phyloP scores from a whole-genome alignment of 2,329 filamentous ascomycete genomes.

The Cladosporium phlei region DNA sequence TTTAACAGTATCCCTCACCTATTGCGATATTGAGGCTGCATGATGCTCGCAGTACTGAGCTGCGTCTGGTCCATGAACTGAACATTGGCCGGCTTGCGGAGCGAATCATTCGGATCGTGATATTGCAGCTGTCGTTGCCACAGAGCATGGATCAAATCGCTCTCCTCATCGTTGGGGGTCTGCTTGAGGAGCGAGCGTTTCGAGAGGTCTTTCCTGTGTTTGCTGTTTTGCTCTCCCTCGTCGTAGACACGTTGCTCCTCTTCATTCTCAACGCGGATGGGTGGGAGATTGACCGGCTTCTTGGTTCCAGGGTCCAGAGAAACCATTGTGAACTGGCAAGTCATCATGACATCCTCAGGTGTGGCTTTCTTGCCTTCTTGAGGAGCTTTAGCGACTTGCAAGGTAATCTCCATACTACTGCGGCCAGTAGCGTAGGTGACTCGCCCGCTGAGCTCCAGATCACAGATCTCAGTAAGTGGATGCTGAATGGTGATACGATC shows the following conservation, averaged over 20 bases:
- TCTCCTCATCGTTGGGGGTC: slow-evolving; percentile 66
- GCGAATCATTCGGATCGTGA: slow-evolving; percentile 54
- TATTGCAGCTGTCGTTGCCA: slow-evolving; percentile 66
- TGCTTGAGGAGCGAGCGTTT: slow-evolving; percentile 59
- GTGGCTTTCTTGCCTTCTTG: slow-evolving; percentile 52
- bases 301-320: slow-evolving; percentile 65
- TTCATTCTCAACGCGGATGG: slow-evolving; percentile 56
- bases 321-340: slow-evolving; percentile 75
- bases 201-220: slow-evolving; percentile 60
- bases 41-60: slow-evolving; percentile 64
- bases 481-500: slow-evolving; percentile 64
- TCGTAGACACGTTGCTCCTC: slow-evolving; percentile 62
- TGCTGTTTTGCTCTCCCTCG: slow-evolving; percentile 61
- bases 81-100: slow-evolving; percentile 53
- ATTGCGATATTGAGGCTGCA: slow-evolving; percentile 69
- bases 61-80: slow-evolving; percentile 59
- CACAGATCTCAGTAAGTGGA: slow-evolving; percentile 70
- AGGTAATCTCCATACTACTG: slow-evolving; percentile 68
- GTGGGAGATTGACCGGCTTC: slow-evolving; percentile 59
- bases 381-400: slow-evolving; percentile 66
- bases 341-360: slow-evolving; percentile 61
- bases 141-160: slow-evolving; percentile 66
- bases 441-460: slow-evolving; percentile 66
- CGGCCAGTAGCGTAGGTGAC: slow-evolving; percentile 69
- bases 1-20: no score